Evolutionary conservation across 208 protist genomes (phyloP), one percentile per base, ranked within the genome.

Genomic region (Acanthamoeba lenticulata): DNA sequence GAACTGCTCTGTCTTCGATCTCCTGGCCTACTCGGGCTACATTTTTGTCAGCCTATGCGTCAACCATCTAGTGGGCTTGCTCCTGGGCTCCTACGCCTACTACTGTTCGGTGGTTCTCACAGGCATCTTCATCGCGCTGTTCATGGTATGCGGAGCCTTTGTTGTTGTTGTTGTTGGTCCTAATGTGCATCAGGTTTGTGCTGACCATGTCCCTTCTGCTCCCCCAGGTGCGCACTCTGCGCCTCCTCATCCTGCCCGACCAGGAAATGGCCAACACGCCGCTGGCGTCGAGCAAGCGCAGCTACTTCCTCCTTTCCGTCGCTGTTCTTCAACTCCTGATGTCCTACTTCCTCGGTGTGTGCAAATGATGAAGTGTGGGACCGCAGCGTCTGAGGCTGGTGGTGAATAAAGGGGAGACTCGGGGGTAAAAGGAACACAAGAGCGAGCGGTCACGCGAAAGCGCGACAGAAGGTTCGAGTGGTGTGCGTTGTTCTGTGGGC

Each of bases 21-120:
- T 96, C 60, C 67, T 97, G 19, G 55, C 94, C 49, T 97, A 96
- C 69, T 47, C 85, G 62, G 94, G 92, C 49, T 97, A 97, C 92
- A 97, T 96, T 88, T 97, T 96, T 72, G 95, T 97, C 19, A 93
- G 89, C 21, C 65, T 94, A 32, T 57, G 42, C 42, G 67, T 94
- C 27, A 94, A 94, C 42, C 65, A 88, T 19, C 6, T 83, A 24
- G 69, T 88, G 3, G 91, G 91, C 7, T 38, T 94, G 34, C 67
- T 94, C 34, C 47, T 83, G 27, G 91, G 91, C 0, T 38, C 69
- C 42, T 88, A 88, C 29, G 91, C 57, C 65, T 94, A 94, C 92
- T 94, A 94, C 79, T 47, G 38, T 36, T 72, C 77, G 1, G 38
- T 94, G 52, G 17, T 94, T 24, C 36, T 90, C 17, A 94, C 92